Evolutionary conservation across 495 filamentous ascomycete genomes (phyloP).

Genomic region (Chlorociboria aeruginascens): DNA sequence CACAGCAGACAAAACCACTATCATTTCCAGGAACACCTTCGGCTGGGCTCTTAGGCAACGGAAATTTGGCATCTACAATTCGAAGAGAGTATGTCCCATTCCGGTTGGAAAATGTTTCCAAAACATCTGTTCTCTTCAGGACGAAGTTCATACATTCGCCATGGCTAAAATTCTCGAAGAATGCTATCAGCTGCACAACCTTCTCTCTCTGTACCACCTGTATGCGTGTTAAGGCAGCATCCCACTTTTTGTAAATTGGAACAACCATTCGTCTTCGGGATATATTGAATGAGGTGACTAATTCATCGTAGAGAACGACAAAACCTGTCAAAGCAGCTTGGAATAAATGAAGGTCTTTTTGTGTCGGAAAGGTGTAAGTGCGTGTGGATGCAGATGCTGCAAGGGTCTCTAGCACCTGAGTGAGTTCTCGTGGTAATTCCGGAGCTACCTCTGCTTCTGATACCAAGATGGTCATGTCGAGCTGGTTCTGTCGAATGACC

Average conservation of each 20-base stretch:
- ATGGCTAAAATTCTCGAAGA: slow-evolving; percentile 73
- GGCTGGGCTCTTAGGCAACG: slow-evolving; percentile 42
- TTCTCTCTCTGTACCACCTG: slow-evolving; percentile 68
- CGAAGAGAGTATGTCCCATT: slow-evolving; percentile 56
- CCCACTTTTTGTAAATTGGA: slow-evolving; percentile 87
- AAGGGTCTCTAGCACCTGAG: slow-evolving; percentile 36
- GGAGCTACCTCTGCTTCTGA: slow-evolving; percentile 48
- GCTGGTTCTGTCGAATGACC: slow-evolving; percentile 50
- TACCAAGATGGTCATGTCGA: slow-evolving; percentile 56
- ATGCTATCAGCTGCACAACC: slow-evolving; percentile 62
- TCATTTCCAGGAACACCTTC: slow-evolving; percentile 25
- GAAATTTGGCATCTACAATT: slow-evolving; percentile 83
- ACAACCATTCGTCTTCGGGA: slow-evolving; percentile 77
- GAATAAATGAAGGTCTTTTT: slow-evolving; percentile 60
- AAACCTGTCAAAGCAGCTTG: slow-evolving; percentile 69
- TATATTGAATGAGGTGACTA: slow-evolving; percentile 64
- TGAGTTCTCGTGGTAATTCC: slow-evolving; percentile 41
- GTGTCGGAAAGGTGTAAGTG: slow-evolving; percentile 38
- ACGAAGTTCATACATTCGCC: slow-evolving; percentile 80
- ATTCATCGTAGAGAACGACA: slow-evolving; percentile 58
- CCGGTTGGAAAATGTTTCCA: slow-evolving; percentile 52
- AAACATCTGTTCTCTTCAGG: slow-evolving; percentile 66
- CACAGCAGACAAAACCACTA: slow-evolving; percentile 64
- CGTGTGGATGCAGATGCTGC: slow-evolving; percentile 29
- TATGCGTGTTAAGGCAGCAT: slow-evolving; percentile 58